phyloP scores from a whole-genome alignment of 495 filamentous ascomycete species.

The Cladorrhinum samala region DNA sequence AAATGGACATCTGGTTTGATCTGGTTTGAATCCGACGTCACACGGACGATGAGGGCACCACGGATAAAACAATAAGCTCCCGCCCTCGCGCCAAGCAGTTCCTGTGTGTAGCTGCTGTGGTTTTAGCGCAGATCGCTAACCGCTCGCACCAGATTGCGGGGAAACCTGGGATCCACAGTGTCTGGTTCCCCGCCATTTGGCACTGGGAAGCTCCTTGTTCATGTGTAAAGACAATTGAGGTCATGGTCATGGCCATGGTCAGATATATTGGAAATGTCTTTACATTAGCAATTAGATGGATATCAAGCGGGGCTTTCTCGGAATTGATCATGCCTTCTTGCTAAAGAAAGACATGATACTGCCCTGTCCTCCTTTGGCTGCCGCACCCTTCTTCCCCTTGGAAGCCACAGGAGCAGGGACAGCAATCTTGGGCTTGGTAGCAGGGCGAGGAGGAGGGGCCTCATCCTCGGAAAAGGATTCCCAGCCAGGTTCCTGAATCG shows the following conservation, averaged over 20 bases:
- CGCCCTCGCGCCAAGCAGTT: background rate
- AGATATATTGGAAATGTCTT: no score
- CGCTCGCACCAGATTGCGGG: background rate
- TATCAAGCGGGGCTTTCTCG: no score
- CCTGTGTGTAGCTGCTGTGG: no score
- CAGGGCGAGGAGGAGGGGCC: constrained; percentile 36
- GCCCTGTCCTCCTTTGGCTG: constrained; percentile 66
- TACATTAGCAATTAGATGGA: no score
- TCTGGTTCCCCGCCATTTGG: background rate
- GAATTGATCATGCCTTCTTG: constrained; percentile 65
- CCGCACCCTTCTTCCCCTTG: constrained; percentile 54
- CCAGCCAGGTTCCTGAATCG: constrained; percentile 81
- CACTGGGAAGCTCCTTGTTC: background rate
- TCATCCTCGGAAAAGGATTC: constrained; percentile 96
- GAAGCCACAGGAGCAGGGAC: constrained; percentile 17
- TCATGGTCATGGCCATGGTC: no score
- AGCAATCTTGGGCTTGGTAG: constrained; percentile 39
- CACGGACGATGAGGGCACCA: background rate
- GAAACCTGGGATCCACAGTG: background rate
- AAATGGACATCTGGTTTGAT: background rate
- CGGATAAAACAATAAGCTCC: background rate
- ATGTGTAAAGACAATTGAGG: no score
- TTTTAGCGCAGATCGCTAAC: background rate
- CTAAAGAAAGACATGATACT: constrained; percentile 93
- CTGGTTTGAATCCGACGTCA: background rate